Evolutionary conservation across 192 early-diverging fungal genomes (phyloP), one percentile per base, ranked within the genome.

Genomic region (Coemansia sp.): DNA sequence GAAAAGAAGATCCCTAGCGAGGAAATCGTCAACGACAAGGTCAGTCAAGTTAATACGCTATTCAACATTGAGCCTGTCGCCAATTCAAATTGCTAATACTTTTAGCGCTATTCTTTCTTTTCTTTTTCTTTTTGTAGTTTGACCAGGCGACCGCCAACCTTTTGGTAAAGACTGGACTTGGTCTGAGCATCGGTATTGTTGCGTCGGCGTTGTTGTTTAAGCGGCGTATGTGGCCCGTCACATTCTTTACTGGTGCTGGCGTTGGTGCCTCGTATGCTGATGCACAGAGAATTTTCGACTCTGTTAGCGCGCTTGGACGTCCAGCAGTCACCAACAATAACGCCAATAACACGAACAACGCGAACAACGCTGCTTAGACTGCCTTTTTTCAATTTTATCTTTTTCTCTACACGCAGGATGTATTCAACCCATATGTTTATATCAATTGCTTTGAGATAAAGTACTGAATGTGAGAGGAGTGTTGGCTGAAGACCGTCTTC

Each of bases 211-310:
- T 96, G 29, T 71, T 96, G 71, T 96, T 96, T 86, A 89, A 88
- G 84, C 89, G 93, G 86, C 87, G 90, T 75, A 89, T 87, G 58
- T 96, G 93, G 93, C 94, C 94, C 44, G 91, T 96, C 73, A 90
- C 92, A 57, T 85, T 94, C 55, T 86, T 90, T 11, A 92, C 91
- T 34, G 94, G 94, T 29, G 90, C 91, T 55, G 94, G 93, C 41
- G 85, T 93, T 34, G 94, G 94, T 61, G 88, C 91, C 16, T 90
- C 94, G 33, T 91, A 94, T 68, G 90, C 91, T 36, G 90, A 96
- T 52, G 92, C 91, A 68, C 89, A 93, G 78, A 75, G 80, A 36
- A 74, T 77, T n/a, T 86, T 86, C 62, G 82, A 84, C 22, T 79
- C 82, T 15, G 78, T 73, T 55, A 71, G 60, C 47, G 65, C 74